phyloP scores from a whole-genome alignment of 2,329 filamentous ascomycete genomes.

The Cryphonectria naterciae region DNA sequence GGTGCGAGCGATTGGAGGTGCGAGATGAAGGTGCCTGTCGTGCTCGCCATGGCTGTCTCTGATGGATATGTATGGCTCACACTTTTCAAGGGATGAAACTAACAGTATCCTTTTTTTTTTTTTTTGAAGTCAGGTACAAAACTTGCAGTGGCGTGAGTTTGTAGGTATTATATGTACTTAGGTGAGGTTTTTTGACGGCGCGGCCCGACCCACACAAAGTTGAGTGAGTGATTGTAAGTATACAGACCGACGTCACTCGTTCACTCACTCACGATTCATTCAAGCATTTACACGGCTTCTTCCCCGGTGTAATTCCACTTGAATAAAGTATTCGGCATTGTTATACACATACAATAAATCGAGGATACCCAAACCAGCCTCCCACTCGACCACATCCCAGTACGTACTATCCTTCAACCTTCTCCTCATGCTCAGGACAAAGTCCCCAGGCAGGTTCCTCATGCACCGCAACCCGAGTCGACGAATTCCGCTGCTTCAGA shows the following conservation, averaged over 20 bases:
- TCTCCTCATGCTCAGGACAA: not conserved
- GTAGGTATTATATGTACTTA: too few species aligned
- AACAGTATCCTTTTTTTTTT: too few species aligned
- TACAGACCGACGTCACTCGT: too few species aligned
- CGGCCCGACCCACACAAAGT: conserved; percentile 1
- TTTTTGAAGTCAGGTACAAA: not conserved
- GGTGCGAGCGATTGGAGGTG: conserved; percentile 35
- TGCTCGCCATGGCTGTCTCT: not conserved
- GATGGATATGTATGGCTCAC: not conserved
- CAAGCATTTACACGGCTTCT: not conserved
- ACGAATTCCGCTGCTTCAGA: not conserved
- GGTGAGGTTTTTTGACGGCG: not conserved
- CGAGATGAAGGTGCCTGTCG: conserved; percentile 15
- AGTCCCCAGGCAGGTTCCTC: conserved; percentile 1
- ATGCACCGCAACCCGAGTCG: not conserved
- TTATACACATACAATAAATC: too few species aligned
- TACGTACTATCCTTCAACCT: not conserved
- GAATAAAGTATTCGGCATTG: not conserved
- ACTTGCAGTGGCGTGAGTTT: not conserved
- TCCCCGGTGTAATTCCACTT: not conserved
- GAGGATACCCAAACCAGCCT: not conserved
- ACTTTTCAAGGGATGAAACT: not conserved
- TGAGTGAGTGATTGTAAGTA: too few species aligned
- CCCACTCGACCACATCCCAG: not conserved
- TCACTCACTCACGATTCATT: not conserved